Conservation (phyloP, 75 land plant species). For the Sequoiadendron giganteum region DNA sequence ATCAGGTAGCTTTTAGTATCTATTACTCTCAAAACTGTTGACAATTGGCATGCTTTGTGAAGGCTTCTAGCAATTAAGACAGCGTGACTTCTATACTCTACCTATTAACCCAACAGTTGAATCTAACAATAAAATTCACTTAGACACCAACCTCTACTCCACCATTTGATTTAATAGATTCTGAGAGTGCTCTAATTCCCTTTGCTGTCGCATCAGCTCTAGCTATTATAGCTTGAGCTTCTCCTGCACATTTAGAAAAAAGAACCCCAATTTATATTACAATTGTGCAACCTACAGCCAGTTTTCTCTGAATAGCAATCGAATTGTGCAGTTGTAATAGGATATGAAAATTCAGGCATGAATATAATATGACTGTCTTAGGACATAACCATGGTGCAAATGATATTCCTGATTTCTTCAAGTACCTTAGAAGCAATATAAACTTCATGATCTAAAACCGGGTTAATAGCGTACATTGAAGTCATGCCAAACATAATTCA, state of each 20-base stretch:
- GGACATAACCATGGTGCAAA: neutral
- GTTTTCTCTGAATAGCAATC: neutral
- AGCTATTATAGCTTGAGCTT: constrained; percentile 79
- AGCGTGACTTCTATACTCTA: neutral
- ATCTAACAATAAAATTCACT: neutral
- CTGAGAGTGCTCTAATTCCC: constrained; percentile 55
- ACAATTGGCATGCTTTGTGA: neutral
- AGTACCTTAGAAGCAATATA: neutral
- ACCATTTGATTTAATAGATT: constrained; percentile 60
- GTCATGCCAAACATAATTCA: neutral
- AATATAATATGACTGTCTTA: neutral
- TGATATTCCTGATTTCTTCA: neutral
- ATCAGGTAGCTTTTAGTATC: neutral
- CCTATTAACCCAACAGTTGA: neutral
- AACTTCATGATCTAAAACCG: neutral
- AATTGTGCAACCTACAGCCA: neutral
- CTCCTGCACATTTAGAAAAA: constrained; percentile 48
- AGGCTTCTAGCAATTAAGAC: neutral
- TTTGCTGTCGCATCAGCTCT: constrained; percentile 38
- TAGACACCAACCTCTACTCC: constrained; percentile 67
- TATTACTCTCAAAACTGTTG: neutral
- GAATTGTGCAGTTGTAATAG: neutral
- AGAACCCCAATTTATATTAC: constrained; percentile 6
- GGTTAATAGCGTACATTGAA: neutral
- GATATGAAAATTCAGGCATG: neutral